Percentiles rank a stretch among this genome's conserved stretches.
Conservation (phyloP, 208 protist genomes). For the Angomonas ambiguus region DNA sequence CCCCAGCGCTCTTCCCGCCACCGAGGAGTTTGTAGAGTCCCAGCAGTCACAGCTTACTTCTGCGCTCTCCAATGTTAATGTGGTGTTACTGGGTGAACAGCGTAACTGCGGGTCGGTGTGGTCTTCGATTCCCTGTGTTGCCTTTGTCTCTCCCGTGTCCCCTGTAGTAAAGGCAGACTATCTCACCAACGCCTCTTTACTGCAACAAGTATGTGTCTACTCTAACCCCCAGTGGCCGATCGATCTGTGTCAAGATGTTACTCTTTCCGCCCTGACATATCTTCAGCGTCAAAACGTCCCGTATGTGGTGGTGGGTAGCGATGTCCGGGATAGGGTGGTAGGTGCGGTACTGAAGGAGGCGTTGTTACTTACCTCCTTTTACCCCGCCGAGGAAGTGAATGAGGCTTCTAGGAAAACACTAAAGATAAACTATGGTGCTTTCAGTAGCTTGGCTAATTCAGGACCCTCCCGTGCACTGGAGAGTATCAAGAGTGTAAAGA, state of each 20-base stretch:
- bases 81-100: slow-evolving; percentile 56
- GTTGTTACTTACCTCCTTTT: slow-evolving; percentile 12
- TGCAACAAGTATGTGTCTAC: slow-evolving; percentile 70
- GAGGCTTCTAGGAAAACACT: slow-evolving; percentile 33
- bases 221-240: slow-evolving; percentile 30
- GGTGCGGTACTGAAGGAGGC: slow-evolving; percentile 42
- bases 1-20: slow-evolving; percentile 22
- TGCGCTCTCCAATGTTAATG: slow-evolving; percentile 19
- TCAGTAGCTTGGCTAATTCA: slow-evolving; percentile 50
- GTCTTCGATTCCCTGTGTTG: slow-evolving; percentile 29
- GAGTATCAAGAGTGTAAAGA: slow-evolving; percentile 29
- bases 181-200: slow-evolving; percentile 11
- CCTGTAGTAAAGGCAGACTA: slow-evolving; percentile 21
- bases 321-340: slow-evolving; percentile 38
- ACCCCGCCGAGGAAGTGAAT: slow-evolving; percentile 28
- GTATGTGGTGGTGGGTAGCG: slow-evolving; percentile 40
- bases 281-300: slow-evolving; percentile 32
- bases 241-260: slow-evolving; percentile 37
- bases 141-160: slow-evolving; percentile 42
- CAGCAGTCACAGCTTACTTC: slow-evolving; percentile 13
- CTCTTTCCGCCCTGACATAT: slow-evolving; percentile 50
- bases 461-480: slow-evolving; percentile 22
- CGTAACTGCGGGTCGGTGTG: slow-evolving; percentile 23
- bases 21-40: slow-evolving; percentile 31
- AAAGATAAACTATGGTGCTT: slow-evolving; percentile 35